Percentiles rank a stretch among this genome's conserved stretches.
Conservation (phyloP, 257 asterid species). For the Orobanche coerulescens region DNA sequence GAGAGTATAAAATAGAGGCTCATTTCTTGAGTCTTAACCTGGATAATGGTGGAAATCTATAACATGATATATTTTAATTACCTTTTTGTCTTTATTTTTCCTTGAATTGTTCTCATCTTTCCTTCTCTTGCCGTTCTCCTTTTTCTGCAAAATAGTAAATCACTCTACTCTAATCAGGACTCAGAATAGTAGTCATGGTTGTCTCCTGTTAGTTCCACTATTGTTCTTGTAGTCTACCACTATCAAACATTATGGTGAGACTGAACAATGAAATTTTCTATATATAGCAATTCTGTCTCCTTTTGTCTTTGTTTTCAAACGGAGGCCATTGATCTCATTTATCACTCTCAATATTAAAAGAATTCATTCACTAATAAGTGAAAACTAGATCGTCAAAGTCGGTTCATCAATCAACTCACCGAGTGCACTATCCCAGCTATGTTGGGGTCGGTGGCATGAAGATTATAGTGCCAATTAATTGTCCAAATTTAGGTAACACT, state of each 20-base stretch:
- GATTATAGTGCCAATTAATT: no score
- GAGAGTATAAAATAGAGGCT: neutral
- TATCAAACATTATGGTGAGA: neutral
- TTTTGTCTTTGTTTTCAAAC: conserved; percentile 8
- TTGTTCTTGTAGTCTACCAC: neutral
- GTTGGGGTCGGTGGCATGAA: no score
- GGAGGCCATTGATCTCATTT: neutral
- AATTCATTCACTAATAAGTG: neutral
- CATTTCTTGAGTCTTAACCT: neutral
- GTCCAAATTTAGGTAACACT: no score
- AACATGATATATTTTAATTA: conserved; percentile 23
- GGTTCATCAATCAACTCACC: no score
- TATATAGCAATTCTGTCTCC: neutral
- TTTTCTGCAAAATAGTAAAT: conserved; percentile 48
- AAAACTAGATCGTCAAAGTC: neutral
- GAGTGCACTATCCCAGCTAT: no score
- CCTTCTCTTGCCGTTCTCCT: conserved; percentile 87
- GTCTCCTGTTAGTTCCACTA: conserved; percentile 10
- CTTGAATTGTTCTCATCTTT: conserved; percentile 67
- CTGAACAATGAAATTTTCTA: neutral
- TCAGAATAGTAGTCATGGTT: neutral
- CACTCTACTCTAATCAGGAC: conserved; percentile 13
- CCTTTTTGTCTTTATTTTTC: conserved; percentile 84
- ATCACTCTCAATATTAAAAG: neutral
- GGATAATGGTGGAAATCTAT: conserved; percentile 14